These are phyloP conservation scores for Carex myosuroides DNA, from an alignment of 176 grass and related monocot species.

Conservation along the genomic window DNA sequence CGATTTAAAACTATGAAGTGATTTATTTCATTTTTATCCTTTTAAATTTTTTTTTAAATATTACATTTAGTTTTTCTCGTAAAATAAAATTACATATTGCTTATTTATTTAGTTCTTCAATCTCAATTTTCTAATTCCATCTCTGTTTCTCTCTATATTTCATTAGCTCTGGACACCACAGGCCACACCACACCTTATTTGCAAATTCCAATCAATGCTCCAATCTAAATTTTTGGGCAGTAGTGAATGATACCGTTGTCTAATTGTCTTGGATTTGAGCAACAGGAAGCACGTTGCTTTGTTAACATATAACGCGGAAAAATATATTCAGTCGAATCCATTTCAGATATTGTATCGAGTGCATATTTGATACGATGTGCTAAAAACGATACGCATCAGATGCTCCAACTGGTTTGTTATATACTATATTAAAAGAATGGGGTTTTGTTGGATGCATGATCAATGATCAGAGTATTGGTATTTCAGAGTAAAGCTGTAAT, in stretches of 20 bases:
- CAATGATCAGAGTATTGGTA: not conserved
- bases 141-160: too few species aligned
- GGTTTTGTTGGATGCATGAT: not conserved
- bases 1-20: not conserved
- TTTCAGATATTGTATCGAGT: not conserved
- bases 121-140: too few species aligned
- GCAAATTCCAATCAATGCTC: too few species aligned
- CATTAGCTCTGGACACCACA: too few species aligned
- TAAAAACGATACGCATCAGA: not conserved
- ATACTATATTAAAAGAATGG: not conserved
- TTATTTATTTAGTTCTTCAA: too few species aligned
- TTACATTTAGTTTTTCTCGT: too few species aligned
- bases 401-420: not conserved
- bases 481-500: not conserved
- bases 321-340: not conserved
- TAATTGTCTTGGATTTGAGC: not conserved
- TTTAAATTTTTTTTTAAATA: too few species aligned
- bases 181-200: too few species aligned
- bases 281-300: not conserved
- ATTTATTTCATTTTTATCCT: too few species aligned
- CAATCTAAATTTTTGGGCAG: not conserved
- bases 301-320: not conserved
- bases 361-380: not conserved
- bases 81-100: too few species aligned
- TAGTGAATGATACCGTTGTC: not conserved